Conservation (phyloP, 2,329 filamentous ascomycete genomes). For the Diaporthe australafricana region DNA sequence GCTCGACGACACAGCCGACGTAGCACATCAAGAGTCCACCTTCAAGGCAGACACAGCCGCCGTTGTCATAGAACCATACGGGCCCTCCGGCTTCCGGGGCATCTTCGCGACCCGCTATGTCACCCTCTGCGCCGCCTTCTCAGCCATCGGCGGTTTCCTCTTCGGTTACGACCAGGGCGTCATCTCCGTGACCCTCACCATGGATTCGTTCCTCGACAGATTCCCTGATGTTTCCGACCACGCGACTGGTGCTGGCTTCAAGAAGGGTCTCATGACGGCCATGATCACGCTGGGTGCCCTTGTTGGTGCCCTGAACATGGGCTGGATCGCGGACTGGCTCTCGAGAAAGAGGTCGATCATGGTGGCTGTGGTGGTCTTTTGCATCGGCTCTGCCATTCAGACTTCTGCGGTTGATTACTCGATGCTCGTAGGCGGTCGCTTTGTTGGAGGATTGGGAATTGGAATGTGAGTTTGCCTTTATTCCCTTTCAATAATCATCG, state of each 20-base stretch:
- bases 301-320: conserved; percentile 61
- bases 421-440: conserved; percentile 64
- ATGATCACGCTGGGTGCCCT: conserved; percentile 66
- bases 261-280: conserved; percentile 52
- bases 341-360: conserved; percentile 66
- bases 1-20: background rate
- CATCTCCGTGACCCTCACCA: conserved; percentile 51
- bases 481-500: background rate
- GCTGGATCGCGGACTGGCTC: conserved; percentile 63
- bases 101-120: conserved; percentile 30
- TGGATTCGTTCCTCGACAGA: conserved; percentile 48
- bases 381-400: conserved; percentile 65
- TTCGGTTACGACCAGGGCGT: conserved; percentile 50
- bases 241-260: conserved; percentile 55
- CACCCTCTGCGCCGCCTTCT: conserved; percentile 22
- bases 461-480: conserved; percentile 47
- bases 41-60: background rate
- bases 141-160: conserved; percentile 31
- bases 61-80: conserved; percentile 1
- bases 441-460: conserved; percentile 65
- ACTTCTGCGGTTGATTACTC: conserved; percentile 59
- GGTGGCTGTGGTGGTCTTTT: conserved; percentile 62
- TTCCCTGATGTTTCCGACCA: conserved; percentile 48
- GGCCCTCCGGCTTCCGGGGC: conserved; percentile 12
- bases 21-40: conserved; percentile 15